Evolutionary conservation across 1,284 basidiomycete species (phyloP).

Genomic region (Leccinum solheimii): DNA sequence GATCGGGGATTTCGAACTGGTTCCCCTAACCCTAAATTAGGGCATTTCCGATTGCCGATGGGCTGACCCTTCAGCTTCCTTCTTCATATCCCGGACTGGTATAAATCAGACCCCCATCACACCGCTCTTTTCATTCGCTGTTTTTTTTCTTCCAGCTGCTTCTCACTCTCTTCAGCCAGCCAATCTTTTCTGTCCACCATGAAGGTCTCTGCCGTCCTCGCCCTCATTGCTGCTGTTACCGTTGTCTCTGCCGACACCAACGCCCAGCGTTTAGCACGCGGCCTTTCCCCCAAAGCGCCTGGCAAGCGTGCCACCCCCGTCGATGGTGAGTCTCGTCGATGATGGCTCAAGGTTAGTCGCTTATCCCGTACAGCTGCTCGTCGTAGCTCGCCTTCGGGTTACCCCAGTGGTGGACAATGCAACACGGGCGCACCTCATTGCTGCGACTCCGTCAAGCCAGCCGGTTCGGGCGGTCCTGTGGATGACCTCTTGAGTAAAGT

Average conservation of each 20-base stretch:
- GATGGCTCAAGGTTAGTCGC: background rate
- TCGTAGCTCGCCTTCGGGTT: slow-evolving; percentile 30
- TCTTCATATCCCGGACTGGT: background rate
- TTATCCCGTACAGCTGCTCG: slow-evolving; percentile 29
- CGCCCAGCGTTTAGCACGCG: slow-evolving; percentile 50
- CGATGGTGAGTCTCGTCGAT: slow-evolving; percentile 19
- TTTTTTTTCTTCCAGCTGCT: background rate
- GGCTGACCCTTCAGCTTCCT: slow-evolving; percentile 10
- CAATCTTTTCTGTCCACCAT: slow-evolving; percentile 27
- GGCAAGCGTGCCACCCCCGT: slow-evolving; percentile 18
- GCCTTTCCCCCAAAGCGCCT: slow-evolving; percentile 42
- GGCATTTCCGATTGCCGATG: slow-evolving; percentile 18
- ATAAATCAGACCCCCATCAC: slow-evolving; percentile 13
- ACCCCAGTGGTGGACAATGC: slow-evolving; percentile 31
- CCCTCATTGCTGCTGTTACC: slow-evolving; percentile 37
- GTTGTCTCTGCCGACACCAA: slow-evolving; percentile 47
- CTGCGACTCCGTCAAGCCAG: slow-evolving; percentile 35
- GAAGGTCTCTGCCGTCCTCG: slow-evolving; percentile 45
- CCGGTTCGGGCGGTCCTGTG: slow-evolving; percentile 6
- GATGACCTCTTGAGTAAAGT: background rate
- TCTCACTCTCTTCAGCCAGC: background rate
- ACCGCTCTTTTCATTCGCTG: background rate
- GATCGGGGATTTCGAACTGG: slow-evolving; percentile 3
- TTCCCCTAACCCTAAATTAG: background rate
- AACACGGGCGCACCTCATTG: slow-evolving; percentile 42